Percentiles rank a stretch among this genome's conserved stretches.
These are phyloP conservation scores for Calonectria henricotiae DNA, from an alignment of 2,329 filamentous ascomycete genomes.

Conservation along the genomic window DNA sequence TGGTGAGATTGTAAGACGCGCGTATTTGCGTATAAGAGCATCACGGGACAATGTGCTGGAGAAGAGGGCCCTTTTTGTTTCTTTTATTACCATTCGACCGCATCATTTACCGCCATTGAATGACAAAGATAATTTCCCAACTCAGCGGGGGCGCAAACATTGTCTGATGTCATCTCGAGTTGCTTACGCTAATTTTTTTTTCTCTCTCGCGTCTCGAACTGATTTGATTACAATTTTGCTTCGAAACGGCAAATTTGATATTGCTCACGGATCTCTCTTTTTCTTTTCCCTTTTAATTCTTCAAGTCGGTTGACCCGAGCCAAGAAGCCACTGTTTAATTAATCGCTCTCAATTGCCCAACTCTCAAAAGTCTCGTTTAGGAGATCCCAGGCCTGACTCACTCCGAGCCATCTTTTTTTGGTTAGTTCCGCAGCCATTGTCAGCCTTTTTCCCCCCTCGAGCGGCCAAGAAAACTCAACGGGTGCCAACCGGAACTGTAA, in stretches of 20 bases:
- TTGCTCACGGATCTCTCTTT: background rate
- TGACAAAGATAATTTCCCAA: background rate
- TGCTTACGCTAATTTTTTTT: background rate
- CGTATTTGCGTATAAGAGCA: slow-evolving; percentile 5
- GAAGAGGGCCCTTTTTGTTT: background rate
- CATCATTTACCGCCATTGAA: background rate
- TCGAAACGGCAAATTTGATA: background rate
- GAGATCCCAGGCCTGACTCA: slow-evolving; percentile 27
- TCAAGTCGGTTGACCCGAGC: slow-evolving; percentile 17
- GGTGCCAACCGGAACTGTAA: slow-evolving; percentile 15
- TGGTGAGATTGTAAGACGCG: background rate
- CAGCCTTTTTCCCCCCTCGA: background rate
- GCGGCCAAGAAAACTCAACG: slow-evolving; percentile 1
- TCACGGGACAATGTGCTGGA: background rate
- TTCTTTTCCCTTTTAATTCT: background rate
- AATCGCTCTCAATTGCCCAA: slow-evolving; percentile 21
- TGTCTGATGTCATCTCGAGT: slow-evolving; percentile 19
- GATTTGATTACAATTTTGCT: background rate
- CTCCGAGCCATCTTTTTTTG: slow-evolving; percentile 19
- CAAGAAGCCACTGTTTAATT: slow-evolving; percentile 9
- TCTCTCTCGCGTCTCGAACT: background rate
- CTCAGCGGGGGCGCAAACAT: background rate
- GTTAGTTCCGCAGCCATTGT: background rate
- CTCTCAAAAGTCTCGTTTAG: slow-evolving; percentile 4
- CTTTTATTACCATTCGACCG: background rate